Base-by-base conservation (phyloP, 1,284 basidiomycete species). In the Neonothopanus nambi region DNA sequence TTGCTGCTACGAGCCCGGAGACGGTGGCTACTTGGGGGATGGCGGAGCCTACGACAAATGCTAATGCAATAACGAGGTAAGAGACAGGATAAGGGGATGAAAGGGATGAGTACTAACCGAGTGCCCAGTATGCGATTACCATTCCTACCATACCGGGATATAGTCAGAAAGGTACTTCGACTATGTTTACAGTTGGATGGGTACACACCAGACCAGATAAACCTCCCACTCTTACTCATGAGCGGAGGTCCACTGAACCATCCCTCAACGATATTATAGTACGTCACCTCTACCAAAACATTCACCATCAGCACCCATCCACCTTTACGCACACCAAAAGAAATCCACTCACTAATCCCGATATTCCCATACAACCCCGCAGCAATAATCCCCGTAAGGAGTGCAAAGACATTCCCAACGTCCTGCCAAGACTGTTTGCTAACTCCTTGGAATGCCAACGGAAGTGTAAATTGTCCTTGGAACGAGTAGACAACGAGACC, bases 361-460 rank as follows among this genome's bases (percentile, higher is more conserved):
- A 88, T 82, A 65, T 85, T 85, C 11, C 81, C 79, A 58, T 87
- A 89, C 35, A 87, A 62, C 13, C 84, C 80, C 20, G 79, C 82
- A 1, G 82, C 81, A 44, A 84, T 79, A 28, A 82, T 70, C 37
- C 74, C 76, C 1, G 76, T 75, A 3, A 75, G 62, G 23, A 84
- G 70, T 12, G 74, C 71, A n/a, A 84, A 61, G 0, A 73, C 73
- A 54, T 85, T 85, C 11, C 78, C 76, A 58, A 65, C 59, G 45
- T 47, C 73, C 57, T 76, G 74, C 70, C 72, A 75, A 1, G 70
- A 58, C 52, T 68, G 71, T 41, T 71, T 72, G 56, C 74, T 76
- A 21, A 85, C 74, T 23, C 85, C 85, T 59, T 85, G 83, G 65
- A 75, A 85, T 0, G 84, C 82, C 17, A 81, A 71, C 30, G 78